Base-by-base conservation (phyloP, 805 yeast species). In the Priceomyces castillae region DNA sequence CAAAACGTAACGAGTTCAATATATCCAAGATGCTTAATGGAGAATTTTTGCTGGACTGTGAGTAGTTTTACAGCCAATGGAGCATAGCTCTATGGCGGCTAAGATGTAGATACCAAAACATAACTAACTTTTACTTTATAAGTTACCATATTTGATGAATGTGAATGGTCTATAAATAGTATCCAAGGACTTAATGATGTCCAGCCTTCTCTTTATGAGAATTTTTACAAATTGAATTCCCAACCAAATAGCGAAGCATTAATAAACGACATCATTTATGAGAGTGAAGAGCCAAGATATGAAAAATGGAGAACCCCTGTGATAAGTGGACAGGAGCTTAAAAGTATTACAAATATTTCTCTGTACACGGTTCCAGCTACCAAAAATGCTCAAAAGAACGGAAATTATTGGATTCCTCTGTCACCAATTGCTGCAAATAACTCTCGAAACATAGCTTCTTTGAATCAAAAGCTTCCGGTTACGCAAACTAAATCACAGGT, bases 231-330 rank as follows among this genome's bases (percentile, higher is more conserved):
- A 9, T 35, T 35, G 20, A 35, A 35, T 14, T 35, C 39, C 12
- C 39, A 35, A 12, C 39, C 39, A 22, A 35, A 18, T 19, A 14
- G 17, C 17, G 25, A n/a, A 18, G 16, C 30, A 11, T 19, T 35
- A 22, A 22, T 35, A 9, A 35, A 35, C 28, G 39, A 35, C 20
- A 35, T 35, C 17, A 22, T 22, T 7, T n/a, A 28, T 28, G 31
- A 28, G 5, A 6, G 31, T 28, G 15, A 28, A 12, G 31, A 28
- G 5, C 5, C 31, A 28, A 28, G 31, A 28, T 12, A 28, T 28
- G 31, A 28, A 28, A n/a, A 11, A 28, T 28, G 31, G 31, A 28
- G 10, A 12, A 28, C 4, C 15, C 15, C 31, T 12, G 31, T 11
- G 5, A 28, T 28, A 28, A 28, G 31, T 28, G 31, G 15, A 5